A percentile compares a stretch with the other conserved stretches of the same genome.
Evolutionary conservation across 2,329 filamentous ascomycete genomes (phyloP).

Genomic region (Aspergillus ochraceoroseus): DNA sequence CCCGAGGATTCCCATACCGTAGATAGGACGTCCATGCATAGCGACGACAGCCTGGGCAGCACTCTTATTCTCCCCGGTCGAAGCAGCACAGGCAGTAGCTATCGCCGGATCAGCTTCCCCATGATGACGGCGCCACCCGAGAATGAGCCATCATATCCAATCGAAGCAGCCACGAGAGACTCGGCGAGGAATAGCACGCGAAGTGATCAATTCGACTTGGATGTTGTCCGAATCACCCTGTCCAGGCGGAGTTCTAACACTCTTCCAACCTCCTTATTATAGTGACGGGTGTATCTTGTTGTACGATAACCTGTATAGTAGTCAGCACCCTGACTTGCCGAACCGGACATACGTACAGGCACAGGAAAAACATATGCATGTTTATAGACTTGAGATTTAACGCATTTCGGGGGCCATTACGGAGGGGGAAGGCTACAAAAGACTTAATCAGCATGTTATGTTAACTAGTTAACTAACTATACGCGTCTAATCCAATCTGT

Average conservation of each 20-base stretch:
- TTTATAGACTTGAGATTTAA: too few relatives aligned
- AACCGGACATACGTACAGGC: too few relatives aligned
- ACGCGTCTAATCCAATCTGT: too few relatives aligned
- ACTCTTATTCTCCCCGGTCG: constrained; percentile 30
- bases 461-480: too few relatives aligned
- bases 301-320: too few relatives aligned
- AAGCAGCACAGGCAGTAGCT: constrained; percentile 23
- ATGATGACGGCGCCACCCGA: constrained; percentile 10
- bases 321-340: too few relatives aligned
- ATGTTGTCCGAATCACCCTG: constrained; percentile 32
- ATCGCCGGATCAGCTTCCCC: constrained; percentile 16
- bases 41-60: constrained; percentile 26
- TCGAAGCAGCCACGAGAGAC: constrained; percentile 8
- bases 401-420: too few relatives aligned
- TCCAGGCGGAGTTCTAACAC: constrained; percentile 12
- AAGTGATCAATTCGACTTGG: constrained; percentile 38
- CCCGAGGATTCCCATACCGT: not conserved
- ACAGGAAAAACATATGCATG: too few relatives aligned
- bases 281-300: too few relatives aligned
- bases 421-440: too few relatives aligned
- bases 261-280: constrained; percentile 7
- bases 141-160: constrained; percentile 7
- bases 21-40: constrained; percentile 15
- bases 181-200: constrained; percentile 29
- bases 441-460: too few relatives aligned